These are phyloP conservation scores for Astrephomene gubernaculifera DNA, from an alignment of 139 green algal species.

Conservation along the genomic window DNA sequence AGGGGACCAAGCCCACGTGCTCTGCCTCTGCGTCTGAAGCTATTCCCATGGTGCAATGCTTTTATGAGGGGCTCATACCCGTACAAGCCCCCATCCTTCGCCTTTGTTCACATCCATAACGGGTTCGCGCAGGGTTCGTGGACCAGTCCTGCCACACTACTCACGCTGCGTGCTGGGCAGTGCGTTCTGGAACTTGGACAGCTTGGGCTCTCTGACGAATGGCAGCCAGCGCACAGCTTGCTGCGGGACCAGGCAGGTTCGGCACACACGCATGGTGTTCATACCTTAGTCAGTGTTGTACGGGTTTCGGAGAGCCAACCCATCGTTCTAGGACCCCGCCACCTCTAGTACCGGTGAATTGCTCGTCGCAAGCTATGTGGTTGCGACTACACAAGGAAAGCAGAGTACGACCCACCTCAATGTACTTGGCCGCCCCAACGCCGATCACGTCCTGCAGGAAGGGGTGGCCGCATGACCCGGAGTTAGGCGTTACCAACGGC, in stretches of 20 bases:
- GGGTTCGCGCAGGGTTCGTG: background rate
- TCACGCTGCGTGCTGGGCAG: slow-evolving; percentile 26
- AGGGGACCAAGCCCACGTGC: background rate
- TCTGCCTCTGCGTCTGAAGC: background rate
- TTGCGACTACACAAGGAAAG: no score
- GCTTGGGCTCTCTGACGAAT: slow-evolving; percentile 24
- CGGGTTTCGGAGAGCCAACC: no score
- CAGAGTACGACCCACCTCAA: slow-evolving; percentile 43
- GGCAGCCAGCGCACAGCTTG: slow-evolving; percentile 31
- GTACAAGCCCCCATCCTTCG: background rate
- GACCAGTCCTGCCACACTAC: background rate
- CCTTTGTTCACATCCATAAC: background rate
- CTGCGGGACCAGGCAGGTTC: background rate
- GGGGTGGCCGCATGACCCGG: no score
- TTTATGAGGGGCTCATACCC: no score
- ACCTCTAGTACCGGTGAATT: no score
- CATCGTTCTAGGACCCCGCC: no score
- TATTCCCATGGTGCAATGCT: background rate
- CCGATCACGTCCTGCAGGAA: slow-evolving; percentile 31
- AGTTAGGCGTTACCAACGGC: no score
- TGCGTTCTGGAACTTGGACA: slow-evolving; percentile 25
- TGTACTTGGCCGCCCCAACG: slow-evolving; percentile 43
- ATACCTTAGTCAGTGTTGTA: no score
- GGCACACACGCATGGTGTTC: no score
- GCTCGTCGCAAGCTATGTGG: no score